Conservation (phyloP, 768 basidiomycete species). For the Mycena latifolia region DNA sequence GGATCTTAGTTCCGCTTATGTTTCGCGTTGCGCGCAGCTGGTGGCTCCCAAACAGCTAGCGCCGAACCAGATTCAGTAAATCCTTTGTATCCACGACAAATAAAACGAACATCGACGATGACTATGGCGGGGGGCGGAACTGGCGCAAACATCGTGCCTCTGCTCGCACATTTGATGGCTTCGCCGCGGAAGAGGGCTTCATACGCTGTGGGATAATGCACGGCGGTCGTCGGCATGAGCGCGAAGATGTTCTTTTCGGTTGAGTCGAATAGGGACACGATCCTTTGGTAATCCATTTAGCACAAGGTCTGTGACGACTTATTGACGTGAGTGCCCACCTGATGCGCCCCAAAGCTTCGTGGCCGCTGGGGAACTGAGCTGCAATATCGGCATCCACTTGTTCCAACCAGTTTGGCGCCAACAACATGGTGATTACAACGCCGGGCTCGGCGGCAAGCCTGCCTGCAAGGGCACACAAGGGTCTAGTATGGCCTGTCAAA, state of each 20-base stretch:
- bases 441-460: background rate
- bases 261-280: background rate
- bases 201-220: conserved; percentile 5
- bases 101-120: conserved; percentile 8
- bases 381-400: background rate
- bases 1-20: conserved; percentile 3
- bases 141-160: conserved; percentile 3
- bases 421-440: background rate
- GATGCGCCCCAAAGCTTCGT: background rate
- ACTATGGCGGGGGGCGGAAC: conserved; percentile 4
- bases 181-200: background rate
- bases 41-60: conserved; percentile 1
- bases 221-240: background rate
- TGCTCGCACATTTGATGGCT: conserved; percentile 15
- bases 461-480: background rate
- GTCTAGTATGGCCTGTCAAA: no score
- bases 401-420: background rate
- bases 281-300: background rate
- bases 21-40: conserved; percentile 13
- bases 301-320: no score
- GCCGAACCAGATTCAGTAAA: background rate
- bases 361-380: background rate
- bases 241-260: background rate
- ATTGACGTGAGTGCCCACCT: background rate
- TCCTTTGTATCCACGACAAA: background rate